These are phyloP conservation scores for Podila clonocystis DNA, from an alignment of 192 early-diverging fungal genomes.

Conservation along the genomic window DNA sequence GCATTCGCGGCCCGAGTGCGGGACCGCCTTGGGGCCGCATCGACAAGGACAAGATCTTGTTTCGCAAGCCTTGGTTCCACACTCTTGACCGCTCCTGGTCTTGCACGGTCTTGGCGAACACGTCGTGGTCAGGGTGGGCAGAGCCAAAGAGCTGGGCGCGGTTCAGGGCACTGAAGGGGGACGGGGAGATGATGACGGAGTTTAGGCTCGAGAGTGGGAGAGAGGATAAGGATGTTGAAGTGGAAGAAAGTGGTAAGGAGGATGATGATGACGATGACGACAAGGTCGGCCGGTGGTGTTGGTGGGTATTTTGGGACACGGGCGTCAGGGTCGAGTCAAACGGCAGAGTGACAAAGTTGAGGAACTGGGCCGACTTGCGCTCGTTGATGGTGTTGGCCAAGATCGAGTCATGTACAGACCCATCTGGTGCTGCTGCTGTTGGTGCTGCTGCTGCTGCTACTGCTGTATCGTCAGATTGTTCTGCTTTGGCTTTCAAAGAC, in stretches of 20 bases:
- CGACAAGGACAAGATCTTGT: slow-evolving; percentile 40
- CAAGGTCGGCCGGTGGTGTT: neutral
- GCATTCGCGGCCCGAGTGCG: slow-evolving; percentile 29
- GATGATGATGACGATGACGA: neutral
- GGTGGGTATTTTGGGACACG: neutral
- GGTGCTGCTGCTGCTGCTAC: neutral
- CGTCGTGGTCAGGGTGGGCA: slow-evolving; percentile 3
- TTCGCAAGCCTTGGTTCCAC: slow-evolving; percentile 30
- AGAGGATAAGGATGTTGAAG: slow-evolving; percentile 1
- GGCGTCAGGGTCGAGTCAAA: slow-evolving; percentile 13
- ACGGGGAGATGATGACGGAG: slow-evolving; percentile 3
- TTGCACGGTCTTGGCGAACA: slow-evolving; percentile 10
- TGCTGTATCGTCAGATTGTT: neutral
- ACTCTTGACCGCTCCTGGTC: slow-evolving; percentile 32
- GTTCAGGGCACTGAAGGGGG: neutral
- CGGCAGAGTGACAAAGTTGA: slow-evolving; percentile 37
- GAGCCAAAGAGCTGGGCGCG: neutral
- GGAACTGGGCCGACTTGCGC: slow-evolving; percentile 3
- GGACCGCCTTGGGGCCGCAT: slow-evolving; percentile 44
- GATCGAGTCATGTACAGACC: neutral
- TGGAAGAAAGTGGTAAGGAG: neutral
- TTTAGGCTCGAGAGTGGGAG: neutral
- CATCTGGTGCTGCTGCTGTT: slow-evolving; percentile 7
- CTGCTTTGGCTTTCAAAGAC: neutral
- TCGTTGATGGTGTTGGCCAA: neutral